phyloP scores from a whole-genome alignment of 2,329 filamentous ascomycete genomes.

The Aspergillus pseudoterreus region DNA sequence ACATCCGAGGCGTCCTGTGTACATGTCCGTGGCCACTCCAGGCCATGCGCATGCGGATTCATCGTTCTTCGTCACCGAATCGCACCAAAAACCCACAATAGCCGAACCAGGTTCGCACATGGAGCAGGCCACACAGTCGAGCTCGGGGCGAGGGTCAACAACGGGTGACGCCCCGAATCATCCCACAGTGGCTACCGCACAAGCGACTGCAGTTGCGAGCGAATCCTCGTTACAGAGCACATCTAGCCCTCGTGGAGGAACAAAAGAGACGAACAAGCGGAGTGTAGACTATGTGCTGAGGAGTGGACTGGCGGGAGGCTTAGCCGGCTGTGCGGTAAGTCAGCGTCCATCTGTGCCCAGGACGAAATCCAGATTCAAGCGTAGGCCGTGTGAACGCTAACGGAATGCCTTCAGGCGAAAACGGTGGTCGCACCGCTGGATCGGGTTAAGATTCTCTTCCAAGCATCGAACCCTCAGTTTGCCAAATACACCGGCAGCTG shows the following conservation, averaged over 20 bases:
- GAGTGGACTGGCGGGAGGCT: conserved; percentile 79
- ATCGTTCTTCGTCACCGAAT: conserved; percentile 7
- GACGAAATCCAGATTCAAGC: no score
- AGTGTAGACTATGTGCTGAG: conserved; percentile 80
- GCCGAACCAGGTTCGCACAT: conserved; percentile 23
- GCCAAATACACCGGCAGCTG: conserved; percentile 88
- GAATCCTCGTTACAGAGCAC: conserved; percentile 9
- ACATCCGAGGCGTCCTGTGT: conserved; percentile 5
- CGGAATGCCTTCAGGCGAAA: conserved; percentile 64
- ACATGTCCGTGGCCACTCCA: conserved; percentile 24
- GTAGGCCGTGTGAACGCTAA: conserved; percentile 3
- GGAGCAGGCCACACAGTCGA: conserved; percentile 28
- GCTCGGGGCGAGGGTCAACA: conserved; percentile 18
- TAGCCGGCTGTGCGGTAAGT: conserved; percentile 88
- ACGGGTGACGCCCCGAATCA: conserved; percentile 14
- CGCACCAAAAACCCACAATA: conserved; percentile 9
- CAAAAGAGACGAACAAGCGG: conserved; percentile 59
- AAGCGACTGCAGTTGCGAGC: conserved; percentile 14
- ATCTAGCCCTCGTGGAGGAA: conserved; percentile 12
- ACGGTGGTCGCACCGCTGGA: conserved; percentile 93
- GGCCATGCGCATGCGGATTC: conserved; percentile 28
- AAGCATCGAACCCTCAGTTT: conserved; percentile 90
- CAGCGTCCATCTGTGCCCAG: not conserved
- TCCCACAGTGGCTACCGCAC: conserved; percentile 13
- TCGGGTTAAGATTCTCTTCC: conserved; percentile 97